Conservation (phyloP, 2,329 filamentous ascomycete species). For the Phialocephala subalpina region DNA sequence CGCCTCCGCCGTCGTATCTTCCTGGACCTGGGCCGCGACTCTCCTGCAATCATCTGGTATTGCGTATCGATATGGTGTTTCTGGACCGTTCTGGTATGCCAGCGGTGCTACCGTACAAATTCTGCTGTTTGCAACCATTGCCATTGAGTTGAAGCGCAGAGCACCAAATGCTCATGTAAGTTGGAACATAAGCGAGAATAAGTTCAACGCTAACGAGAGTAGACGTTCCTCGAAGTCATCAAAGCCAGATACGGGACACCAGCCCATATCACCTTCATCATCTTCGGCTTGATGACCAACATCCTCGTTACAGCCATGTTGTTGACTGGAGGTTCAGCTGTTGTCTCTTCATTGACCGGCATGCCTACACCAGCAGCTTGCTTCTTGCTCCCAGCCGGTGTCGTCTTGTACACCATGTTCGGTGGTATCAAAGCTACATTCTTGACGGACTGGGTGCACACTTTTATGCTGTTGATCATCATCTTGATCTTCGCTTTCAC, state of each 20-base stretch:
- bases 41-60: conserved; percentile 82
- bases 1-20: conserved; percentile 88
- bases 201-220: conserved; percentile 12
- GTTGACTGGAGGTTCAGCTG: conserved; percentile 82
- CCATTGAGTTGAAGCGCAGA: conserved; percentile 87
- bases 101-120: conserved; percentile 85
- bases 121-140: conserved; percentile 86
- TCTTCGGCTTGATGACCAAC: conserved; percentile 85
- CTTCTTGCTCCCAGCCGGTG: conserved; percentile 82
- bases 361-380: conserved; percentile 83
- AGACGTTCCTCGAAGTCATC: conserved; percentile 82
- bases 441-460: conserved; percentile 75
- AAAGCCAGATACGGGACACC: conserved; percentile 77
- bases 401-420: conserved; percentile 80
- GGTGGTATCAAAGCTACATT: conserved; percentile 89
- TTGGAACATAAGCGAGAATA: conserved; percentile 15
- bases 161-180: conserved; percentile 81
- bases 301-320: conserved; percentile 91
- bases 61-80: conserved; percentile 79
- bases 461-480: conserved; percentile 83
- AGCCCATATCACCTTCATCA: conserved; percentile 81
- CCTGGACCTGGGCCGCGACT: conserved; percentile 93
- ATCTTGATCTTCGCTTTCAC: conserved; percentile 87
- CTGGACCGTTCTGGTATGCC: conserved; percentile 72
- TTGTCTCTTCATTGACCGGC: conserved; percentile 74